Conservation (phyloP, 2,329 filamentous ascomycete genomes). For the Davidsoniella neocaledoniae region DNA sequence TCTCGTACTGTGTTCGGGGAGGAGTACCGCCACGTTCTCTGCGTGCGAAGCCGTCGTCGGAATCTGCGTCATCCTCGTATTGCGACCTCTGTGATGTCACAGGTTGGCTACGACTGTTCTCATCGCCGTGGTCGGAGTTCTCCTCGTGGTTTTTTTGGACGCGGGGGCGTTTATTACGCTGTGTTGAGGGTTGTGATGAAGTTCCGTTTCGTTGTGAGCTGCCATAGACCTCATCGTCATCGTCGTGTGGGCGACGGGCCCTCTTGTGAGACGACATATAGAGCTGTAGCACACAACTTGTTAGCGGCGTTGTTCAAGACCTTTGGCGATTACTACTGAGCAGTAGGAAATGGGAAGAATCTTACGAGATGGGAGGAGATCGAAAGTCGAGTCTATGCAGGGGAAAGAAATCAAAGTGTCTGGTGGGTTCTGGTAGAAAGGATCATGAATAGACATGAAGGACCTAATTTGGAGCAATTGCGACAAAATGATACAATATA, state of each 20-base stretch:
- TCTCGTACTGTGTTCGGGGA: constrained; percentile 43
- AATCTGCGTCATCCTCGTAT: constrained; percentile 14
- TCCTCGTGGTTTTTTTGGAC: background rate
- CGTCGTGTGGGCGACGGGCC: background rate
- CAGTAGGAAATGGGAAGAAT: too few species aligned
- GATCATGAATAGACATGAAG: background rate
- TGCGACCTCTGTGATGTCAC: background rate
- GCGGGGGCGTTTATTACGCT: background rate
- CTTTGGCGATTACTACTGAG: too few species aligned
- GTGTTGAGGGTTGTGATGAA: background rate
- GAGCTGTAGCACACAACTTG: too few species aligned
- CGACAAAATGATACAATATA: too few species aligned
- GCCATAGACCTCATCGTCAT: constrained; percentile 11
- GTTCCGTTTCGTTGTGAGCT: background rate
- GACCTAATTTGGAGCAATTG: background rate
- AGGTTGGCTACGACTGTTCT: background rate
- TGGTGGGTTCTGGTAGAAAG: too few species aligned
- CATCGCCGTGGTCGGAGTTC: background rate
- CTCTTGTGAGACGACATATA: too few species aligned
- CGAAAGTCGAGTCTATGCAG: too few species aligned
- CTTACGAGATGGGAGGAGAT: too few species aligned
- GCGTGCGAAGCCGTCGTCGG: constrained; percentile 18
- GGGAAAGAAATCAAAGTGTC: too few species aligned
- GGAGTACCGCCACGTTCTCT: constrained; percentile 22
- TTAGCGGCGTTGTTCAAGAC: too few species aligned